Evolutionary conservation across 169 alveolate genomes (phyloP), one percentile per base, ranked within the genome.

Genomic region (Perkinsus olseni): DNA sequence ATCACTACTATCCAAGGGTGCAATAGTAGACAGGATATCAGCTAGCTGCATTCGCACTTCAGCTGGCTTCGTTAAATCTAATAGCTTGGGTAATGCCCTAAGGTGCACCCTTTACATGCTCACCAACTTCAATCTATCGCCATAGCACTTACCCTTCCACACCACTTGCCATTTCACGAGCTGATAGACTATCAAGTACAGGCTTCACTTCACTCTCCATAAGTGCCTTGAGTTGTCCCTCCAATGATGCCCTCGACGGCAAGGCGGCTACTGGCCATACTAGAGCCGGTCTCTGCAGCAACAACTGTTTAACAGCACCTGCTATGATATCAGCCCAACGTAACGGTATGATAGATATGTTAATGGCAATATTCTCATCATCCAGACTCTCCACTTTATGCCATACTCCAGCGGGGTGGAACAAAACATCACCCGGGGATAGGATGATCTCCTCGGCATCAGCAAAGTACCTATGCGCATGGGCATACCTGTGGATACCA

Each of bases 371-470:
- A 24, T 62, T 62, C 8, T 62, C 82, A 62, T 62, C 82, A 62
- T 62, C 82, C 1, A 62, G 82, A 62, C 82, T 91, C 21, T 38
- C 74, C 0, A 91, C 93, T 13, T 36, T 21, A 62, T 91, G 93
- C 93, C 93, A 91, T 51, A 91, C 62, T 8, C 93, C 93, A 38
- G 74, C 37, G 20, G 93, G 93, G 20, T 39, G 62, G 93, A 39
- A 91, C 24, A 91, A 20, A 0, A 91, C 74, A 62, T 91, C 93
- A 17, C 93, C 93, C 0, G 93, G 93, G 40, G 31, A 91, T 38
- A 91, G 17, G 1, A 62, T 62, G 17, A 62, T 24, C 82, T 62
- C 82, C 82, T 62, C 82, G 37, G 82, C 82, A 21, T 62, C 34
- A 62, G 82, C 34, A 62, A 62, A 62, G 82, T 62, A 62, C 0